Base-by-base conservation (phyloP, 2,329 filamentous ascomycete species). In the Emergomyces pasteurianus region DNA sequence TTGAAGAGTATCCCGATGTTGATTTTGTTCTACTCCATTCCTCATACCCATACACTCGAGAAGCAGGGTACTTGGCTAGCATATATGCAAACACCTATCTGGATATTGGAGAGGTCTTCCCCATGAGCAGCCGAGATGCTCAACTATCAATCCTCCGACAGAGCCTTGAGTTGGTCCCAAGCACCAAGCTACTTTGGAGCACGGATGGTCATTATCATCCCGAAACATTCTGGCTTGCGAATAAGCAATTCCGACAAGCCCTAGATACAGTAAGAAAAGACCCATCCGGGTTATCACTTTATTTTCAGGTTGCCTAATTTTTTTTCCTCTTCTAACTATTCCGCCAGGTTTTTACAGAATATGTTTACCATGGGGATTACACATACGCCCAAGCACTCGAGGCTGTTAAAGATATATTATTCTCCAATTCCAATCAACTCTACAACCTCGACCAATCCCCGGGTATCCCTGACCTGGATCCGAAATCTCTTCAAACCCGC, bases 21-120 rank as follows among this genome's bases (percentile, higher is more conserved):
- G 86, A 88, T 0, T 86, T 95, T 60, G 86, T 95, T 2, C 76
- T 95, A 9, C 80, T 95, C 1, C 89, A 95, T 69, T 86, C 89
- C 0, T 83, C 88, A 2, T 95, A 95, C 70, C 90, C 90, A 0
- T 94, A 88, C 68, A 90, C 86, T 0, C 81, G 86, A 43, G 88
- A 94, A 73, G 83, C 87, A 0, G 89, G 87, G 0, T 95, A 92
- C 69, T 79, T 95, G 23, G 88, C 90, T 0, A 83, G 83, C 0
- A 84, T 88, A 26, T 94, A 91, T 69, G 78, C 82, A 28, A 92
- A 95, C 68, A 88, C 89, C 1, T 94, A 90, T 69, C 83, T 90
- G 14, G 90, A 95, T 68, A 83, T 95, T 59, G 89, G 90, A 0
- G 87, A 91, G 68, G 86, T 94, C 0, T 95, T 94, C 63, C 89